Percentiles rank a stretch among this genome's conserved stretches.
Conservation (phyloP, 768 basidiomycete species). For the Podaxis sp. region DNA sequence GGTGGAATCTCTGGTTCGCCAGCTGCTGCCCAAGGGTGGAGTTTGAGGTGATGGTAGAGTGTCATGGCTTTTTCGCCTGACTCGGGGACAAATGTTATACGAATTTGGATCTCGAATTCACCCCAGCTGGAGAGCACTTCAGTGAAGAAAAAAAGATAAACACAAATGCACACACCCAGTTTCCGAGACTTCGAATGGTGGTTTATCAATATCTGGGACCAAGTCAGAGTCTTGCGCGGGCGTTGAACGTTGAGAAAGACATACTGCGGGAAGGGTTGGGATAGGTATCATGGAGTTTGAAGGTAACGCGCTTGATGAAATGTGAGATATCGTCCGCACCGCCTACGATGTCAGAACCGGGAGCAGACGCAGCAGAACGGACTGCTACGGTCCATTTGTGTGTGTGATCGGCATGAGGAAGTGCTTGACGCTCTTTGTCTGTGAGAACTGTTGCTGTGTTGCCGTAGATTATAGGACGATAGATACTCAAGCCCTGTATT, state of each 20-base stretch:
- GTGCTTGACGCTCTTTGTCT: conserved; percentile 59
- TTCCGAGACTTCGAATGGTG: conserved; percentile 93
- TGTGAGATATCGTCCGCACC: conserved; percentile 88
- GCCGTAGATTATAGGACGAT: conserved; percentile 92
- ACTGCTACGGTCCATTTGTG: conserved; percentile 97
- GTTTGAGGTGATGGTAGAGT: conserved; percentile 90
- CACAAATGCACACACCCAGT: conserved; percentile 65
- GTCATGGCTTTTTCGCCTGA: conserved; percentile 87
- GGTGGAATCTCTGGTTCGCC: conserved; percentile 66
- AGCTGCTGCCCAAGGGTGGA: conserved; percentile 79
- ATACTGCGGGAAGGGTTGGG: conserved; percentile 84
- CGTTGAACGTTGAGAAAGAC: conserved; percentile 20
- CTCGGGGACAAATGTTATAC: conserved; percentile 85
- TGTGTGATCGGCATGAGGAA: conserved; percentile 70
- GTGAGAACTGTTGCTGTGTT: conserved; percentile 84
- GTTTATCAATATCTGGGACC: conserved; percentile 75
- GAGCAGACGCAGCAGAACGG: conserved; percentile 76
- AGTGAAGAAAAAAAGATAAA: neutral
- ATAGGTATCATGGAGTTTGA: conserved; percentile 98
- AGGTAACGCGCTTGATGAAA: conserved; percentile 93
- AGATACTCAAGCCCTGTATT: conserved; percentile 76
- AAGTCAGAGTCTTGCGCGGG: conserved; percentile 4
- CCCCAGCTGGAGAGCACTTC: conserved; percentile 71
- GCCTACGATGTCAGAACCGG: conserved; percentile 74
- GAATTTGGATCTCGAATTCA: conserved; percentile 94